phyloP scores from a whole-genome alignment of 2,329 filamentous ascomycete genomes.

The Penicillium hordei region DNA sequence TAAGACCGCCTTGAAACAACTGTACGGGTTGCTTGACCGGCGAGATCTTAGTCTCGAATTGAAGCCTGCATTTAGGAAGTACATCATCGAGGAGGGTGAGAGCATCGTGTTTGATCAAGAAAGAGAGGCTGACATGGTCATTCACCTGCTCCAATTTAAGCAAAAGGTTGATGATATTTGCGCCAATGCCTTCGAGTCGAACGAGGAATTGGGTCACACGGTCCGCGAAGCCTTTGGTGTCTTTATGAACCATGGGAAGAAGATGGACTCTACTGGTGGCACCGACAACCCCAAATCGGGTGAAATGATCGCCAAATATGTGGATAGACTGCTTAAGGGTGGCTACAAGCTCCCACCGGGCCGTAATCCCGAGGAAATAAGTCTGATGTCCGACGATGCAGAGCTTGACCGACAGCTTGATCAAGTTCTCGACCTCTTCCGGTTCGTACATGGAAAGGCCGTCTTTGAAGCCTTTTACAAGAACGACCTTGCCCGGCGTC shows the following conservation, averaged over 20 bases:
- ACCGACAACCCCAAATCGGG: conserved; percentile 90
- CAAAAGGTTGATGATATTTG: conserved; percentile 74
- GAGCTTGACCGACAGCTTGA: conserved; percentile 91
- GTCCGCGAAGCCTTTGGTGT: conserved; percentile 81
- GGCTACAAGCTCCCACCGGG: conserved; percentile 66
- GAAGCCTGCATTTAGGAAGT: conserved; percentile 71
- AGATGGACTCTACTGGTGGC: conserved; percentile 68
- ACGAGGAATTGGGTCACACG: conserved; percentile 73
- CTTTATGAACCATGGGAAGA: conserved; percentile 88
- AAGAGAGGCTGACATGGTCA: conserved; percentile 80
- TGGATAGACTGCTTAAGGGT: conserved; percentile 83
- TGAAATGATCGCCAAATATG: conserved; percentile 98
- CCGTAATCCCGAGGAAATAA: conserved; percentile 40
- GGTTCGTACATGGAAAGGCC: conserved; percentile 95
- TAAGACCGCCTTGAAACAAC: conserved; percentile 66
- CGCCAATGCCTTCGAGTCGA: conserved; percentile 70
- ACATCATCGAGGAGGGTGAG: conserved; percentile 73
- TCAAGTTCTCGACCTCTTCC: conserved; percentile 88
- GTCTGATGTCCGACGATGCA: conserved; percentile 81
- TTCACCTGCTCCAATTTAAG: conserved; percentile 78
- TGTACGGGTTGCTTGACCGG: conserved; percentile 76
- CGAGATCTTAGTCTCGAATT: conserved; percentile 69
- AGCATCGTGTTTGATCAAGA: conserved; percentile 77
- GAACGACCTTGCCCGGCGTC: conserved; percentile 83
- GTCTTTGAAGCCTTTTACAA: conserved; percentile 99